Conservation (phyloP, 306 rosid species). For the Argentina anserina region DNA sequence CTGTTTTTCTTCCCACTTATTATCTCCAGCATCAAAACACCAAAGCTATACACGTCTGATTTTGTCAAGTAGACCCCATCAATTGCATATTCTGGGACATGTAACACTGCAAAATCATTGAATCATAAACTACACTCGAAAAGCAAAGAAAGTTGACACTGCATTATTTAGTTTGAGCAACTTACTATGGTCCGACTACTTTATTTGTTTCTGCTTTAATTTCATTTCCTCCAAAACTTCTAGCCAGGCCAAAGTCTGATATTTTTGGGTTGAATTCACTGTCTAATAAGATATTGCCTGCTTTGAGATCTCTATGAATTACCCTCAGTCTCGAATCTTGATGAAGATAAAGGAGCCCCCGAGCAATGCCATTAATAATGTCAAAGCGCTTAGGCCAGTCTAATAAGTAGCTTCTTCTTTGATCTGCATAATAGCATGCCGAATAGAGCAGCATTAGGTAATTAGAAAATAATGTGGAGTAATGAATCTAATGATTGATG, state of each 20-base stretch:
- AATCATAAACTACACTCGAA: not conserved
- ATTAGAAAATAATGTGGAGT: not conserved
- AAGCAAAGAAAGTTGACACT: not conserved
- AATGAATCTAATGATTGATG: not conserved
- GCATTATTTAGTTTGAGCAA: not conserved
- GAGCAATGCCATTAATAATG: constrained; percentile 23
- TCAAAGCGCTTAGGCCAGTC: constrained; percentile 11
- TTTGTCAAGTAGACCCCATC: constrained; percentile 9
- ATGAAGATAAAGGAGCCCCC: constrained; percentile 32
- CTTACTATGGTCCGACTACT: constrained; percentile 35
- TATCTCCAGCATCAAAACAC: constrained; percentile 24
- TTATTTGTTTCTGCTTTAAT: constrained; percentile 14
- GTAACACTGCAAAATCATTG: constrained; percentile 19
- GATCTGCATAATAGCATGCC: constrained; percentile 8
- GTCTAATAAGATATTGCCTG: constrained; percentile 27
- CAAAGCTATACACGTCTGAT: constrained; percentile 15
- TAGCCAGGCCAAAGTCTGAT: constrained; percentile 33
- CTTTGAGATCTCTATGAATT: constrained; percentile 32
- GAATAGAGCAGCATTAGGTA: not conserved
- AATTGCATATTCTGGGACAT: constrained; percentile 17
- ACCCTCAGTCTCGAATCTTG: constrained; percentile 35
- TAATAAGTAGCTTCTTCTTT: constrained; percentile 2
- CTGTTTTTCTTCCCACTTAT: constrained; percentile 3
- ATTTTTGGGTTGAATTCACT: constrained; percentile 28
- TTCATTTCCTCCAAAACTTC: constrained; percentile 26